Conservation (phyloP, 306 rosid species). For the Delonix regia region DNA sequence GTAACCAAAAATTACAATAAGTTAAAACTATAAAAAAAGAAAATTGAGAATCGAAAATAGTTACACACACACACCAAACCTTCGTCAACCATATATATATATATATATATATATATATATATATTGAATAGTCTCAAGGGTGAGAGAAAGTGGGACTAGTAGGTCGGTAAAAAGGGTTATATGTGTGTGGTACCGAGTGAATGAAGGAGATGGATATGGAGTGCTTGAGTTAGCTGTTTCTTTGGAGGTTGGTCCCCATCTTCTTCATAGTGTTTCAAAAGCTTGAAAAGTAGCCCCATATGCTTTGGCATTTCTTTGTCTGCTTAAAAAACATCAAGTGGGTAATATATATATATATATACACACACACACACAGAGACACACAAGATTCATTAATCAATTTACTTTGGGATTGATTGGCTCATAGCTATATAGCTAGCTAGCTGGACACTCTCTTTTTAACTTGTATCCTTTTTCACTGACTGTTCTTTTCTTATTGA, state of each 20-base stretch:
- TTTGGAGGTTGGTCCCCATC: constrained; percentile 22
- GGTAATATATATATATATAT: neutral
- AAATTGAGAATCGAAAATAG: no score
- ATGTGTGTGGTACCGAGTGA: neutral
- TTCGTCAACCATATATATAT: neutral
- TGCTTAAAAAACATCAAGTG: constrained; percentile 9
- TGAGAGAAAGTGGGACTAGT: neutral
- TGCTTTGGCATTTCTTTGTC: constrained; percentile 12
- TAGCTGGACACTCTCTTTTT: neutral
- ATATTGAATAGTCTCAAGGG: no score
- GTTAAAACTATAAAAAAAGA: no score
- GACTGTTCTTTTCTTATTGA: no score
- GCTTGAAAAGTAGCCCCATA: neutral
- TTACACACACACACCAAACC: no score
- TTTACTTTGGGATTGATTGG: neutral
- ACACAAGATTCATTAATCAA: no score
- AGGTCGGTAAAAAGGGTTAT: neutral
- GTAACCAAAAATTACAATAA: no score
- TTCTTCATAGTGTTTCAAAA: neutral
- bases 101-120: no score
- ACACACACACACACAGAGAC: no score
- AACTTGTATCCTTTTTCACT: neutral
- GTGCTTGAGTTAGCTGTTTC: neutral
- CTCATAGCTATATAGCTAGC: no score
- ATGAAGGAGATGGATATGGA: neutral